Evolutionary conservation across 495 filamentous ascomycete species (phyloP).

Genomic region (Podospora bellae-mahoneyi): DNA sequence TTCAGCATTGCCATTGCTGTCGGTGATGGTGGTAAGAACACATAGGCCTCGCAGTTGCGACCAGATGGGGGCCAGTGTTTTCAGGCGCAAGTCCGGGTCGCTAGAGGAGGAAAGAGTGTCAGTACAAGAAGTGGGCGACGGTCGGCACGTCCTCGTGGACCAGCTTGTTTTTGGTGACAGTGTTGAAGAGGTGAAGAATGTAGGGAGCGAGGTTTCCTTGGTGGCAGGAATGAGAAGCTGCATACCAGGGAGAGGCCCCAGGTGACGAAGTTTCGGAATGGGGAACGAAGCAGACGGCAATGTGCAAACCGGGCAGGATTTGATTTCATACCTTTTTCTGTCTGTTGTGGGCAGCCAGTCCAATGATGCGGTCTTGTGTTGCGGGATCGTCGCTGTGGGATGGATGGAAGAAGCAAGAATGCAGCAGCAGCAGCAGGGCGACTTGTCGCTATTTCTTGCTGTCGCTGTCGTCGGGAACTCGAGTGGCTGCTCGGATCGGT

Average conservation of each 20-base stretch:
- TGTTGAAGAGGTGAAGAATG: constrained; percentile 26
- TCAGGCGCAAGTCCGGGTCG: not conserved
- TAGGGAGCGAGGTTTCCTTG: constrained; percentile 22
- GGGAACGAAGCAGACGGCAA: constrained; percentile 15
- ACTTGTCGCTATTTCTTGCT: not conserved
- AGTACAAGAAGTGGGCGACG: constrained; percentile 1
- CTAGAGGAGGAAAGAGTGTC: not conserved
- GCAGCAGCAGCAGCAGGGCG: not conserved
- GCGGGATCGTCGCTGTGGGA: constrained; percentile 5
- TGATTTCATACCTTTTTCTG: constrained; percentile 9
- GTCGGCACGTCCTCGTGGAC: not conserved
- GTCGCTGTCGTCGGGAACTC: not conserved
- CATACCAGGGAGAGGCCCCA: constrained; percentile 34
- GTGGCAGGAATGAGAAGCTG: constrained; percentile 24
- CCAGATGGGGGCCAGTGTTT: constrained; percentile 1
- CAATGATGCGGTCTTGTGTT: constrained; percentile 7
- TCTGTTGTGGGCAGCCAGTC: not conserved
- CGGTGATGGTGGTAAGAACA: constrained; percentile 27
- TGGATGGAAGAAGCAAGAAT: not conserved
- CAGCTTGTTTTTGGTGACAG: constrained; percentile 25
- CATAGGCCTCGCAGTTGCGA: constrained; percentile 34
- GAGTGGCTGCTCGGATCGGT: not conserved
- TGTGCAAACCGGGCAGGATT: not conserved
- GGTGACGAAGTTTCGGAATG: constrained; percentile 29
- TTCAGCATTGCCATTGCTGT: constrained; percentile 52